Base-by-base conservation (phyloP, 2,329 filamentous ascomycete genomes). In the Elsinoe necatrix region DNA sequence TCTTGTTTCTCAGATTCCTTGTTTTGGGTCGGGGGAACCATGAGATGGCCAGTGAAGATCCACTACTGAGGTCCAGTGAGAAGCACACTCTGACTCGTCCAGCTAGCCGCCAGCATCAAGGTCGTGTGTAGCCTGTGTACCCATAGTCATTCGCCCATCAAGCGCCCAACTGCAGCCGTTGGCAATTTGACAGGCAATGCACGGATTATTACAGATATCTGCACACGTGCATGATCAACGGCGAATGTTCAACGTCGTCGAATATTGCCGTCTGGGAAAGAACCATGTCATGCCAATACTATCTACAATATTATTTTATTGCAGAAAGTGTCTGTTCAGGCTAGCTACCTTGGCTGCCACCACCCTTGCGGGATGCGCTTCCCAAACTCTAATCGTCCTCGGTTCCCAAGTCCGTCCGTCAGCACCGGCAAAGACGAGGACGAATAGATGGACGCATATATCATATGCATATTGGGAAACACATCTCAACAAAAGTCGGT, bases 131-230 rank as follows among this genome's bases (percentile, higher is more conserved):
- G 11, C 20, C n/a, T 42, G n/a, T n/a, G n/a, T n/a, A n/a, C n/a
- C n/a, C n/a, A n/a, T n/a, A n/a, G 12, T 25, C 20, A 45, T 45
- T 45, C 21, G 41, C 18, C 41, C 41, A 11, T 25, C 20, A 45
- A 45, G 41, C 41, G 41, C 41, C 41, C 20, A 25, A 18, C 25
- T 45, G 20, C 45, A 50, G 25, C 45, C 45, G 45, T 50, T 50
- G 45, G 25, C 31, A 31, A 50, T 50, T 50, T 50, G 45, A 50
- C 45, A 50, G 45, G 45, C 45, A 50, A 25, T 23, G 45, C 45
- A 50, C 45, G 45, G 45, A 50, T 50, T 18, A 50, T 50, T 18
- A 50, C 45, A 31, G 27, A 27, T 45, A 45, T 45, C 41, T 45
- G 41, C 25, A 31, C 45, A 50, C 45, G 45, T 50, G 45, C 45